Base-by-base conservation (phyloP, 768 basidiomycete species). In the Neoboletus subvelutipes region DNA sequence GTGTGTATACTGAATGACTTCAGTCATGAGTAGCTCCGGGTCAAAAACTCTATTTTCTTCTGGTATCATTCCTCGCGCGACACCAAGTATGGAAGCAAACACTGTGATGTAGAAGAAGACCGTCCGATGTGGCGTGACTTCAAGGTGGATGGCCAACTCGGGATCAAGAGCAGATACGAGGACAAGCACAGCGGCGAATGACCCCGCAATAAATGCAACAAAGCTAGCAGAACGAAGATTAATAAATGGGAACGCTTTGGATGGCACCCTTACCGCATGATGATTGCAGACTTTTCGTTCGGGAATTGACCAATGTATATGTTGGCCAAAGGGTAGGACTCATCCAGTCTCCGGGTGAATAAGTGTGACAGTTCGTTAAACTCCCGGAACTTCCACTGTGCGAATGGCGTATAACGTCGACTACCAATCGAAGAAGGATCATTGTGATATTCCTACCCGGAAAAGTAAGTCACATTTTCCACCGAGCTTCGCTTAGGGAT, bases 291-390 rank as follows among this genome's bases (percentile, higher is more conserved):
- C 67, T 95, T 90, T 67, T 94, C 94, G 64, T 98, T 98, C 0
- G 97, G 97, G 69, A 97, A 99, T 68, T 98, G 97, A 24, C 93
- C 92, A 59, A 98, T 94, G 70, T 98, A 99, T 80, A 94, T 89
- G 70, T 88, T 94, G 12, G 97, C 91, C 11, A 86, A 76, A 0
- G 92, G 93, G 64, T 95, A 93, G 54, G 92, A 94, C 67, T 92
- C 86, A 61, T 94, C 87, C 46, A 98, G 77, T 50, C 97, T 80
- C 46, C 92, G 80, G 36, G 84, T 80, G 71, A 98, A 99, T 36
- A 95, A 77, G 73, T 99, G 97, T 0, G 94, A 90, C 10, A 99
- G 78, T 67, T 99, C 97, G 69, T 99, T 99, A 79, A 98, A 99
- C 70, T 99, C 97, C 54, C 97, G 83, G 69, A 98, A 98, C 69